These are phyloP conservation scores for Fusarium fujikuroi DNA, from an alignment of 2,329 filamentous ascomycete species.

Conservation along the genomic window DNA sequence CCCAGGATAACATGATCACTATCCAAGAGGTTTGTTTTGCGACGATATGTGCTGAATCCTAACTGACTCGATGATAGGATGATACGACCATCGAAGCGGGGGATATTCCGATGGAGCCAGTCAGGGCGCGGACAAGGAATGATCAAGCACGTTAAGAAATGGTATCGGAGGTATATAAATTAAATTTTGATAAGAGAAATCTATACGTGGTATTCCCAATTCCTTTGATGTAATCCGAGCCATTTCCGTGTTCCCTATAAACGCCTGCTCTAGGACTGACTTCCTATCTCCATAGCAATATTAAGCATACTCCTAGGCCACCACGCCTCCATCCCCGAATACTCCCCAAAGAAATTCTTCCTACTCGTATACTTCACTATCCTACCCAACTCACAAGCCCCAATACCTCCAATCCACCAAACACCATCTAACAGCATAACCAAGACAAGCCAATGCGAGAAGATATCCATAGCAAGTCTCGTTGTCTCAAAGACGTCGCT, in stretches of 20 bases:
- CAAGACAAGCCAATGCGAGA: constrained; percentile 53
- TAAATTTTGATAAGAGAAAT: not conserved
- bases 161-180: not conserved
- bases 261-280: not conserved
- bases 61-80: not conserved
- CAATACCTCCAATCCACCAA: constrained; percentile 54
- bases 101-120: not conserved
- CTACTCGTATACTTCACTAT: constrained; percentile 36
- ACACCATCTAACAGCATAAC: constrained; percentile 52
- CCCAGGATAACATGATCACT: not conserved
- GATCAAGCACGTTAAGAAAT: not conserved
- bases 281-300: constrained; percentile 19
- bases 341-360: constrained; percentile 15
- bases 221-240: too few species aligned
- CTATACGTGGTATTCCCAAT: not conserved
- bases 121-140: not conserved
- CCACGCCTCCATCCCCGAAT: constrained; percentile 34
- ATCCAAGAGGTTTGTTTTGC: not conserved
- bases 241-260: accelerated
- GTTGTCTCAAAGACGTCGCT: constrained; percentile 7
- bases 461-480: constrained; percentile 50
- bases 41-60: accelerated
- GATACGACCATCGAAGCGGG: not conserved
- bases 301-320: constrained; percentile 52
- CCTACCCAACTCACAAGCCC: constrained; percentile 49